Evolutionary conservation across 768 basidiomycete genomes (phyloP), one percentile per base, ranked within the genome.

Genomic region (Agrocybe pediades): DNA sequence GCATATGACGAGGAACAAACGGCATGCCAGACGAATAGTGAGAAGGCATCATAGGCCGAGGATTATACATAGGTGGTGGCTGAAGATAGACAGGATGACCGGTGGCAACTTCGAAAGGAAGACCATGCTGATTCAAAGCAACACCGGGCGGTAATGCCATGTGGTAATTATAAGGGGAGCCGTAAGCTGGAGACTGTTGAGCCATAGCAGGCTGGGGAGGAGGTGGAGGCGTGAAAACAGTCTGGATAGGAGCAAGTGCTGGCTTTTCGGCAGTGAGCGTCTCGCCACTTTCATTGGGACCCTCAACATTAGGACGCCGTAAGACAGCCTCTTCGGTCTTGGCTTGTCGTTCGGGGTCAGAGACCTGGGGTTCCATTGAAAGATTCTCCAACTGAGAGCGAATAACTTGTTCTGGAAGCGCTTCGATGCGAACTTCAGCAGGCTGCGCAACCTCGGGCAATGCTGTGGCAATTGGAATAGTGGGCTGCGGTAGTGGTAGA

Each of bases 61-160:
- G 85, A 45, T 83, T 84, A 63, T 83, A 88, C 74, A 88, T 78
- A 24, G 78, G 75, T 2, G 78, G 74, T n/a, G 78, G 70, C 56
- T 85, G 81, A 24, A 92, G 75, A 61, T 87, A 87, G 27, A 93
- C 85, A 9, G 89, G 82, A 33, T 88, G 89, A 36, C 92, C 92
- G 4, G 89, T 92, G 13, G 89, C 84, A 47, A 92, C 65, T 68
- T 93, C 91, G 64, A 86, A 92, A n/a, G 89, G 77, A 72, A 90
- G 78, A 26, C 91, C 91, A 55, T 88, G 85, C 49, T 84, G 81
- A 58, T 85, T 85, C 64, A 91, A 71, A 13, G 80, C 89, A 46
- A 92, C 78, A 44, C 91, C 91, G 13, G 84, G 84, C 3, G 89
- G 85, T n/a, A 90, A 81, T 17, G 86, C 56, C 6, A 77, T 68